These are phyloP conservation scores for Ustilago shanxiensis DNA, from an alignment of 1,284 basidiomycete species.

Conservation along the genomic window DNA sequence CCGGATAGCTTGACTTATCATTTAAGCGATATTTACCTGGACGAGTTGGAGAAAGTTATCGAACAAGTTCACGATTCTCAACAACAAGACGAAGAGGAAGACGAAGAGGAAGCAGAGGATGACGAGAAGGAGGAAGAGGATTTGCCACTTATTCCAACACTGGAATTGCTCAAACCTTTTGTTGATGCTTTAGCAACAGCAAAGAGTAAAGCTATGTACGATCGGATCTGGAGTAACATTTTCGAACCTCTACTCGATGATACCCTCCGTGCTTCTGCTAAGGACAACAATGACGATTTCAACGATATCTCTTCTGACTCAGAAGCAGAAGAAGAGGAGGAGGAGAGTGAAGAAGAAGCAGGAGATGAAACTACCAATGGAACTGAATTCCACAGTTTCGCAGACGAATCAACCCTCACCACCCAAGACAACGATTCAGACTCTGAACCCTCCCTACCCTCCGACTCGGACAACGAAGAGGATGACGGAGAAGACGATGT, in stretches of 20 bases:
- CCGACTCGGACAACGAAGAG: slow-evolving; percentile 9
- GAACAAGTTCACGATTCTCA: slow-evolving; percentile 5
- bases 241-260: slow-evolving; percentile 75
- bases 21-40: slow-evolving; percentile 87
- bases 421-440: slow-evolving; percentile 24
- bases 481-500: slow-evolving; percentile 33
- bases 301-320: slow-evolving; percentile 12
- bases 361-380: slow-evolving; percentile 35
- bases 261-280: slow-evolving; percentile 34
- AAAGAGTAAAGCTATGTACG: slow-evolving; percentile 76
- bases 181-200: slow-evolving; percentile 79
- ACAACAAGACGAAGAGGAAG: not conserved
- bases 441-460: slow-evolving; percentile 15
- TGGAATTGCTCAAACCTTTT: slow-evolving; percentile 78
- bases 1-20: slow-evolving; percentile 80
- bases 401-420: slow-evolving; percentile 28
- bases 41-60: slow-evolving; percentile 85
- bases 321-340: slow-evolving; percentile 10
- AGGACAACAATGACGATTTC: slow-evolving; percentile 18
- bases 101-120: not conserved
- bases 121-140: slow-evolving; percentile 25
- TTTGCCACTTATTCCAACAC: slow-evolving; percentile 73
- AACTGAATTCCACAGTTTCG: slow-evolving; percentile 46
- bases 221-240: slow-evolving; percentile 77
- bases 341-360: slow-evolving; percentile 25